Base-by-base conservation (phyloP, 108 stramenopile species). In the Cyclotella baltica region DNA sequence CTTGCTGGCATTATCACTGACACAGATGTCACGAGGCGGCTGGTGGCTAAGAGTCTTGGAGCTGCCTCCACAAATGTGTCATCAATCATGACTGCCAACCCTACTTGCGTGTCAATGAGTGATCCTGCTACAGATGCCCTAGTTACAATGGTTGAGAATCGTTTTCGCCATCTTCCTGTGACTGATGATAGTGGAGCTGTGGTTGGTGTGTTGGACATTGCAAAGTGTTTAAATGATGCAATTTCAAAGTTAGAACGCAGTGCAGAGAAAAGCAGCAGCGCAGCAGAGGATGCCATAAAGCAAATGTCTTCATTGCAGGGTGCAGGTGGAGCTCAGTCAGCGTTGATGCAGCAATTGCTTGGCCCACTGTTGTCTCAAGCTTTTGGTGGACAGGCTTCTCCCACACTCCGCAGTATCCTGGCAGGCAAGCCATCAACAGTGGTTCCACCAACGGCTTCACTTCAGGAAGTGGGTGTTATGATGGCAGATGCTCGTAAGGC, bases 211-310 rank as follows among this genome's bases (percentile, higher is more conserved):
- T 83, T 98, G 53, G 96, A 96, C 76, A 98, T 98, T 59, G 98
- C 96, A 4, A 97, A 97, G 74, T 97, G 96, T 53, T 77, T 98
- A 84, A 95, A 96, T 81, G 96, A 97, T 79, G 98, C 96, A 2
- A 94, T 98, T 59, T 74, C 84, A n/a, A 89, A 95, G 76, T 85
- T 98, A 9, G 96, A 97, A 73, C 93, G 88, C 72, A 69, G 80
- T 4, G 46, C 88, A 22, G 72, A 81, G 36, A 91, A 89, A 73
- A 84, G 48, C 67, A 75, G 72, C 20, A 83, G 76, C 29, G 83
- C 83, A 3, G 88, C 87, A 27, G 87, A 87, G n/a, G 89, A 88
- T 50, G 91, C 90, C 10, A 84, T 89, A 47, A 78, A 80, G 55
- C 82, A 89, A 52, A 69, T 86, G 58, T 72, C 93, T 19, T 79